Conservation (phyloP, 2,329 filamentous ascomycete species). For the Colletotrichum sp. region DNA sequence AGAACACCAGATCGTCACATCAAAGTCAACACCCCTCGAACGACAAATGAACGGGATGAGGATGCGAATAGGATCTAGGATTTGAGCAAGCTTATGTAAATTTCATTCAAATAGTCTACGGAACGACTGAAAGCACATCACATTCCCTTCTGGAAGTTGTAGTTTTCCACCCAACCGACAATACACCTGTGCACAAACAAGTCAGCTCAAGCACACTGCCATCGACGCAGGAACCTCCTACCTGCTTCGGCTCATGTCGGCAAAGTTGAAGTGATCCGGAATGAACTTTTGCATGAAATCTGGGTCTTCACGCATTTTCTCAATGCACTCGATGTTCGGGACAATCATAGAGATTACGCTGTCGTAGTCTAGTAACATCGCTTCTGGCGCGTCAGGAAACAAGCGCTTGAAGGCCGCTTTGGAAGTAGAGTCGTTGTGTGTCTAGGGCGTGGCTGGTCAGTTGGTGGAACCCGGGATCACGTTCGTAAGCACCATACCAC, state of each 20-base stretch:
- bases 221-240: neutral
- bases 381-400: neutral
- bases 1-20: neutral
- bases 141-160: neutral
- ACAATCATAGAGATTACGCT: neutral
- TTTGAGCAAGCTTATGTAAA: neutral
- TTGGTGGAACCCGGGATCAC: neutral
- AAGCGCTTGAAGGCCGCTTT: neutral
- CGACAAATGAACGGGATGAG: neutral
- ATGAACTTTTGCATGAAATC: neutral
- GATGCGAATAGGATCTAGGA: neutral
- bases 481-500: neutral
- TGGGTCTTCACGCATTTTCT: neutral
- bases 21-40: accelerated
- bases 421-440: neutral
- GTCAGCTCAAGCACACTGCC: neutral
- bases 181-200: neutral
- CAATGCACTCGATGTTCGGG: neutral
- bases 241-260: neutral
- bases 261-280: conserved; percentile 3
- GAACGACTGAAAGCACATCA: neutral
- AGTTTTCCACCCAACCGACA: neutral
- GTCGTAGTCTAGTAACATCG: neutral
- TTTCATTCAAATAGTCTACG: neutral
- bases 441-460: neutral